Base-by-base conservation (phyloP, 441 rosid species). In the Gossypium lobatum region DNA sequence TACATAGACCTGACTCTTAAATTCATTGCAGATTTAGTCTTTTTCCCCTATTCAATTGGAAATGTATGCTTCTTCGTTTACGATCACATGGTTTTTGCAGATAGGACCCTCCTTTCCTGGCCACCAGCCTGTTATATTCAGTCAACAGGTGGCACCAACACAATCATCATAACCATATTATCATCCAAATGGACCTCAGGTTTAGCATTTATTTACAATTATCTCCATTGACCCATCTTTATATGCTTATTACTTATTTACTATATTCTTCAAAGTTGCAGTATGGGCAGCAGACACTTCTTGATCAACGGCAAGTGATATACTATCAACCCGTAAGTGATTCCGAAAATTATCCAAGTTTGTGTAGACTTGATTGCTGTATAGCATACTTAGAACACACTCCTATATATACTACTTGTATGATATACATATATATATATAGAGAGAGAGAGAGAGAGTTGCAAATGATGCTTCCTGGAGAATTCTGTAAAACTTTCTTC, bases 171-270 rank as follows among this genome's bases (percentile, higher is more conserved):
- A 85, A 78, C 75, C 89, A 46, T 95, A 88, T 84, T 86, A 85
- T 76, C 96, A 88, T 75, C 91, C 90, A 64, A 81, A 79, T 79
- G 97, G 86, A 75, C 92, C 93, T 77, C 94, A 91, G 92, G 98
- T 92, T 55, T 16, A 73, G 58, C 23, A 9, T n/a, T n/a, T 46
- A 4, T 28, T 21, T 60, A 6, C 28, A 45, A 26, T 50, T n/a
- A 52, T 34, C 48, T 7, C 26, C 37, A 11, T 54, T 26, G 26
- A 59, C 46, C 55, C 14, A 55, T 59, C n/a, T 37, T 37, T 31
- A 5, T 18, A 37, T 28, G 20, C 37, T 9, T 70, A 20, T 46
- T 1, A 28, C 21, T 60, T 72, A 20, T 53, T 55, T 72, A 31
- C 8, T 31, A 71, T 82, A 72, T 72, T 72, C 26, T 73, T 74